Evolutionary conservation across 2,329 filamentous ascomycete genomes (phyloP).

Genomic region (Calonectria pteridis): DNA sequence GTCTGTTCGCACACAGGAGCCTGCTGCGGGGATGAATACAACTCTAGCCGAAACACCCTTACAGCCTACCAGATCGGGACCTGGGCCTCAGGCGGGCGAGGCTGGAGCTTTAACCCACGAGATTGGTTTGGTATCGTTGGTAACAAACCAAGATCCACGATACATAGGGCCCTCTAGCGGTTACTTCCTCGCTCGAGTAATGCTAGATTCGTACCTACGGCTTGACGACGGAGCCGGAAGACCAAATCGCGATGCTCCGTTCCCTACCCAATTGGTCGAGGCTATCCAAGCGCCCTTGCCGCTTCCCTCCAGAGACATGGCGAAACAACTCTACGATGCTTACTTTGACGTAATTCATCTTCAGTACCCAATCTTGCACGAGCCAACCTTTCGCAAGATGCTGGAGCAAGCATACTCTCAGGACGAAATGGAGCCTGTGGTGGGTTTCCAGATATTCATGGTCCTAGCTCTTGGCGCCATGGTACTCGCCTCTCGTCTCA

Average conservation of each 20-base stretch:
- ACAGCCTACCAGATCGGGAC: slow-evolving; percentile 26
- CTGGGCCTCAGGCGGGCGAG: slow-evolving; percentile 30
- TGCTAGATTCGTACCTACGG: slow-evolving; percentile 55
- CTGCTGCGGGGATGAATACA: not conserved
- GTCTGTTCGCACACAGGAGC: not conserved
- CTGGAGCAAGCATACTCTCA: slow-evolving; percentile 52
- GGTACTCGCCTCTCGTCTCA: slow-evolving; percentile 57
- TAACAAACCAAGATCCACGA: slow-evolving; percentile 59
- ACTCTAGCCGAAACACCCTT: slow-evolving; percentile 6
- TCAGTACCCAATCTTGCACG: slow-evolving; percentile 64
- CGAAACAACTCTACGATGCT: slow-evolving; percentile 55
- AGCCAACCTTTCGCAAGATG: slow-evolving; percentile 56
- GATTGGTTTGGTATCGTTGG: slow-evolving; percentile 65
- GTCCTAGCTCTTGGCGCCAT: slow-evolving; percentile 63
- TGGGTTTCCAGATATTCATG: slow-evolving; percentile 64
- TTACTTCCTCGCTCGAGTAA: slow-evolving; percentile 64
- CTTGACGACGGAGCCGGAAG: slow-evolving; percentile 31
- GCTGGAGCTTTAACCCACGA: slow-evolving; percentile 58
- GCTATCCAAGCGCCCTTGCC: slow-evolving; percentile 48
- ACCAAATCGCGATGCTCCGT: slow-evolving; percentile 17
- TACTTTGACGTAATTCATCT: slow-evolving; percentile 64
- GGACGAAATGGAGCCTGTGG: slow-evolving; percentile 45
- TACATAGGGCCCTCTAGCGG: slow-evolving; percentile 70
- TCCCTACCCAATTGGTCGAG: slow-evolving; percentile 48
- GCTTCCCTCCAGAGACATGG: slow-evolving; percentile 49